A percentile compares a stretch with the other conserved stretches of the same genome.
Conservation (phyloP, 495 filamentous ascomycete species). For the Trichoderma orchidacearum region DNA sequence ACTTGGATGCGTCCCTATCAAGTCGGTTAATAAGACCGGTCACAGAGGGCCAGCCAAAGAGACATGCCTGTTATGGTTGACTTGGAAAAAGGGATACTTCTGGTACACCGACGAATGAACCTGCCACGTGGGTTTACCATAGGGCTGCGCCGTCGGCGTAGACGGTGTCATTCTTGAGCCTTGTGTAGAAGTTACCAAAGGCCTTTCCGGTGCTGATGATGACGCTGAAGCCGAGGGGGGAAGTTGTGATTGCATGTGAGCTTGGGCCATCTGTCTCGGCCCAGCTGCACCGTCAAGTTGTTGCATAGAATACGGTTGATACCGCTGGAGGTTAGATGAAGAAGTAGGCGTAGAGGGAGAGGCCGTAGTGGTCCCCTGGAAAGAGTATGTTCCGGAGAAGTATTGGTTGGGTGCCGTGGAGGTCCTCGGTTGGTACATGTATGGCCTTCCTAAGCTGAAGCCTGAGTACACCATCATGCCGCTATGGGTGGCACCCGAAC, state of each 20-base stretch:
- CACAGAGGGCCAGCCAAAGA: conserved; percentile 6
- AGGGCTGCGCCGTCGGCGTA: conserved; percentile 9
- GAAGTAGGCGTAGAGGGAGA: neutral
- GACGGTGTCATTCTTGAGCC: conserved; percentile 13
- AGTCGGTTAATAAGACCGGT: conserved; percentile 3
- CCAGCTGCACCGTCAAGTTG: neutral
- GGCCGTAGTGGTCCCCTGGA: neutral
- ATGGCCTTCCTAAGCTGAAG: neutral
- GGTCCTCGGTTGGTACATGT: neutral
- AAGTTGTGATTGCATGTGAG: conserved; percentile 1
- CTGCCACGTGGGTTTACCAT: neutral
- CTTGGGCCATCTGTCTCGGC: neutral
- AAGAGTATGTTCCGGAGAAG: neutral
- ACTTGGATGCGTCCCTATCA: conserved; percentile 27
- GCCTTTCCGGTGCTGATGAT: neutral
- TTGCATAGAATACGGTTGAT: conserved; percentile 2
- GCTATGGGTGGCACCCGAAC: neutral
- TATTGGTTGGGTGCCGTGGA: neutral
- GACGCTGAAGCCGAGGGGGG: neutral
- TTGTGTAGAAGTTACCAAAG: neutral
- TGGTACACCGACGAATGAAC: conserved; percentile 9
- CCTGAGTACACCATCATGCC: neutral
- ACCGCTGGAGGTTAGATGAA: neutral
- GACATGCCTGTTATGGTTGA: conserved; percentile 32
- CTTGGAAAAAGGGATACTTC: conserved; percentile 39